Evolutionary conservation across 2,329 filamentous ascomycete genomes (phyloP).

Genomic region (Raffaelea ambrosiae): DNA sequence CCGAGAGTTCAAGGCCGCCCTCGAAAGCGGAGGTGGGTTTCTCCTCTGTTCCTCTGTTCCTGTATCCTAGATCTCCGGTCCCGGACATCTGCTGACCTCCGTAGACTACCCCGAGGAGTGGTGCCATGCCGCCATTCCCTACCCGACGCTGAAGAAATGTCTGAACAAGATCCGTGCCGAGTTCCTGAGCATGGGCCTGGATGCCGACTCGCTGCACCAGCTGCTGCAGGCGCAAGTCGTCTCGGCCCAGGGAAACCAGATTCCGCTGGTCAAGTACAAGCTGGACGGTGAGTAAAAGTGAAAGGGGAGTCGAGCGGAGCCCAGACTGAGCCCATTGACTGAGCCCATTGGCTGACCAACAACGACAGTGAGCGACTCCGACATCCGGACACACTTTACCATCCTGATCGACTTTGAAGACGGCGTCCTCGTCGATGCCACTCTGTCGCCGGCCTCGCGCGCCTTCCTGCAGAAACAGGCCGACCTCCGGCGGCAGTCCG

Average conservation of each 20-base stretch:
- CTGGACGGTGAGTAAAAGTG: conserved; percentile 43
- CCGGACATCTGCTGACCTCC: neutral
- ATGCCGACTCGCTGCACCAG: conserved; percentile 58
- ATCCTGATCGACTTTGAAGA: conserved; percentile 60
- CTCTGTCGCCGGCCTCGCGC: conserved; percentile 56
- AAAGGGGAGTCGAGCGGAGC: neutral
- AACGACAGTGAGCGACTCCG: conserved; percentile 13
- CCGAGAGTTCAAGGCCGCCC: conserved; percentile 62
- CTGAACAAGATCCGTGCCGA: conserved; percentile 72
- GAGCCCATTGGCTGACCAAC: neutral
- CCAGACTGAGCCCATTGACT: neutral
- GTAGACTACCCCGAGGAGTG: conserved; percentile 63
- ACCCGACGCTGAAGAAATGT: conserved; percentile 79
- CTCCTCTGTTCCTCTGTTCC: neutral
- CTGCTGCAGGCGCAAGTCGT: conserved; percentile 47
- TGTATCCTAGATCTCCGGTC: neutral
- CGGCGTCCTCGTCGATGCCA: conserved; percentile 60
- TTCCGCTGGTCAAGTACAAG: conserved; percentile 37
- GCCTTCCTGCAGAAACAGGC: conserved; percentile 55
- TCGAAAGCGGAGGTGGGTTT: conserved; percentile 26
- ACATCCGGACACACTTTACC: conserved; percentile 59
- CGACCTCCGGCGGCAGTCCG: conserved; percentile 4
- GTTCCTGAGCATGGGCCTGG: conserved; percentile 61
- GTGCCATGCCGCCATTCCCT: conserved; percentile 71
- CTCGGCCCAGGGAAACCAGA: conserved; percentile 18